Evolutionary conservation across 1,139 yeast genomes (phyloP).

Genomic region (Fermentozyma sake): DNA sequence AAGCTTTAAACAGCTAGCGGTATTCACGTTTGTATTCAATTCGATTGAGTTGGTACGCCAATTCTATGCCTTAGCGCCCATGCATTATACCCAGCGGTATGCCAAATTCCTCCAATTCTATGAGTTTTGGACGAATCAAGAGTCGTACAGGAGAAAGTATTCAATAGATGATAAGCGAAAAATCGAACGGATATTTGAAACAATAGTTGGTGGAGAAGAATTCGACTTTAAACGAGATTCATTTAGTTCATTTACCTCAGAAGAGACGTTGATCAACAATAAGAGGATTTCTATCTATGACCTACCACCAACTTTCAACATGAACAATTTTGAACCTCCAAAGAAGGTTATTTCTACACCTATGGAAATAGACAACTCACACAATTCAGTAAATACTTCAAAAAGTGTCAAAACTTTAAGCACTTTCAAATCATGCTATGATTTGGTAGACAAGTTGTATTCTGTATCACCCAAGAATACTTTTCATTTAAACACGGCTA

Average conservation of each 20-base stretch:
- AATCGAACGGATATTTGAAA: constrained; percentile 6
- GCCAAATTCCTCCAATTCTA: constrained; percentile 12
- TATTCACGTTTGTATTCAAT: constrained; percentile 9
- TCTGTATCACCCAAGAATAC: constrained; percentile 42
- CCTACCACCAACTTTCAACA: constrained; percentile 9
- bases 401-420: constrained; percentile 2
- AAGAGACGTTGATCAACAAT: constrained; percentile 9
- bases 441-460: constrained; percentile 32
- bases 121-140: constrained; percentile 13
- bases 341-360: constrained; percentile 1
- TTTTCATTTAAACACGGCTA: constrained; percentile 28
- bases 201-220: constrained; percentile 9
- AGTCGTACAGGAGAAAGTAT: constrained; percentile 7
- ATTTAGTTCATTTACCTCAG: constrained; percentile 8
- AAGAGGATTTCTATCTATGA: constrained; percentile 5
- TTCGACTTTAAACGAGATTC: constrained; percentile 6
- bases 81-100: constrained; percentile 8
- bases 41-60: constrained; percentile 3
- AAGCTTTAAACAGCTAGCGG: constrained; percentile 10
- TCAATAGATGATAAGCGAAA: constrained; percentile 5
- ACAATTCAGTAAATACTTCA: constrained; percentile 1
- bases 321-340: constrained; percentile 2
- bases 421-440: constrained; percentile 19
- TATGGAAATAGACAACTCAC: constrained; percentile 2
- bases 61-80: constrained; percentile 5